Evolutionary conservation across 1,284 basidiomycete genomes (phyloP).

Genomic region (Gomphus bonarii): DNA sequence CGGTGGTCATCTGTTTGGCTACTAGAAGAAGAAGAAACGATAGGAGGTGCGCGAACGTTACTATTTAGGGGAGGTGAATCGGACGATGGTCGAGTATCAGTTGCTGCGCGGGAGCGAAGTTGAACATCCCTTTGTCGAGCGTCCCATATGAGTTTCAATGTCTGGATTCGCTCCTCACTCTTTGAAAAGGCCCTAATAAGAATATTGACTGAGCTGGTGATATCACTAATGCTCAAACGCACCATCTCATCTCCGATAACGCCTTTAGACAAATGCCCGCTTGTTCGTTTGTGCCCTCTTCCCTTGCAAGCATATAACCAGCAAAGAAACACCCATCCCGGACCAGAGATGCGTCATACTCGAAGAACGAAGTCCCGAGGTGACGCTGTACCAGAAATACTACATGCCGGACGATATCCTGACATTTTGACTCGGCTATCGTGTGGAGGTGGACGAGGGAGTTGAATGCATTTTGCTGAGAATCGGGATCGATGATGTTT

Average conservation of each 20-base stretch:
- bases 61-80: not conserved
- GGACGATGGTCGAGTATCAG: not conserved
- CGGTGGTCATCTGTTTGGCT: not conserved
- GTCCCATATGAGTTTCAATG: conserved; percentile 54
- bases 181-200: conserved; percentile 45
- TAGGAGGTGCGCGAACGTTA: not conserved
- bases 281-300: conserved; percentile 53
- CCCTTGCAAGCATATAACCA: conserved; percentile 54
- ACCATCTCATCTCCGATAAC: conserved; percentile 69
- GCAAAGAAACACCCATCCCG: conserved; percentile 76
- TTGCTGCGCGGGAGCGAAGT: not conserved
- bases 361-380: conserved; percentile 51
- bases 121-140: conserved; percentile 14
- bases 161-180: conserved; percentile 57
- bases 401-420: conserved; percentile 44
- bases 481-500: conserved; percentile 16
- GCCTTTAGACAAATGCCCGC: conserved; percentile 62
- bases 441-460: conserved; percentile 33
- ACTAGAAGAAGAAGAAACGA: not conserved
- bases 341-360: conserved; percentile 73
- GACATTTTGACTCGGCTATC: conserved; percentile 44
- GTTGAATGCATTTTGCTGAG: conserved; percentile 16
- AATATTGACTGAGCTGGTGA: not conserved
- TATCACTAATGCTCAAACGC: not conserved
- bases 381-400: conserved; percentile 53